Percentiles rank a stretch among this genome's conserved stretches.
These are phyloP conservation scores for Kazachstania taianensis DNA, from an alignment of 805 yeast genomes.

Conservation along the genomic window DNA sequence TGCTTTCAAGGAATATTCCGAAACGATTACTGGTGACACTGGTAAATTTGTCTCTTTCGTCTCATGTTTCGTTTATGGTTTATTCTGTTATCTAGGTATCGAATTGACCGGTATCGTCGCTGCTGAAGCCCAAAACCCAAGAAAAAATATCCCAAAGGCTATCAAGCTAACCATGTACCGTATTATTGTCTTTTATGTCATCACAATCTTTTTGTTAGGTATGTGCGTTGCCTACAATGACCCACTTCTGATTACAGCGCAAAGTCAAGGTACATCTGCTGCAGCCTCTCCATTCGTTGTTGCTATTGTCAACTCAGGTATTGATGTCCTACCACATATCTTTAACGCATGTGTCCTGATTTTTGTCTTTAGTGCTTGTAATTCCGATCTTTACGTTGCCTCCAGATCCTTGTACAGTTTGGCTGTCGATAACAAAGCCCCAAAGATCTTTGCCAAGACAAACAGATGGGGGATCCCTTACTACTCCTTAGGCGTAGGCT, in stretches of 20 bases:
- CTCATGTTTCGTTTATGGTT: conserved; percentile 54
- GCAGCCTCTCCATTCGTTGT: conserved; percentile 79
- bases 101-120: conserved; percentile 65
- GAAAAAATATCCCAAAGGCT: conserved; percentile 62
- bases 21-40: conserved; percentile 33
- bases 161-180: conserved; percentile 60
- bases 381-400: conserved; percentile 68
- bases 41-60: conserved; percentile 55
- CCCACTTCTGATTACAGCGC: conserved; percentile 40
- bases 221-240: conserved; percentile 57
- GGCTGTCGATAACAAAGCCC: conserved; percentile 67
- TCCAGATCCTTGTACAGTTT: conserved; percentile 67
- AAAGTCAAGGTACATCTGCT: conserved; percentile 42
- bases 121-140: conserved; percentile 63
- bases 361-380: conserved; percentile 73
- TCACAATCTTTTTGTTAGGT: conserved; percentile 54
- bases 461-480: conserved; percentile 64
- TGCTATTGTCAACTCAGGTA: conserved; percentile 57
- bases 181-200: conserved; percentile 52
- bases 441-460: conserved; percentile 53
- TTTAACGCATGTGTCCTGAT: conserved; percentile 69
- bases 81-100: conserved; percentile 63
- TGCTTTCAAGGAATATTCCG: conserved; percentile 40
- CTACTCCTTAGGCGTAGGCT: conserved; percentile 42
- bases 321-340: conserved; percentile 59